Conservation (phyloP, 2,329 filamentous ascomycete genomes). For the Apiospora koreana region DNA sequence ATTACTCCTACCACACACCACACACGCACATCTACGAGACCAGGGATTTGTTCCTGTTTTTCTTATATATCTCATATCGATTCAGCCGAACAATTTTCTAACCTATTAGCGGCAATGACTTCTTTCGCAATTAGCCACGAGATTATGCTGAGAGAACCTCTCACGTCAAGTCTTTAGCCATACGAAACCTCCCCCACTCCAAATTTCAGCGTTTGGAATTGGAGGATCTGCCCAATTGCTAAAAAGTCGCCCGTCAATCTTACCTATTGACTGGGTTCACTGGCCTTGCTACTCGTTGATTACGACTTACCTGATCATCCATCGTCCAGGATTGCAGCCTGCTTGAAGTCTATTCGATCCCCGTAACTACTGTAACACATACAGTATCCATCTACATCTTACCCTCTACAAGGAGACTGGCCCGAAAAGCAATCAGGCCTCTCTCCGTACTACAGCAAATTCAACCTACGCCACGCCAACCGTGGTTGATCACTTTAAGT, state of each 20-base stretch:
- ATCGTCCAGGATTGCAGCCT: not conserved
- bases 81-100: not conserved
- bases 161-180: constrained; percentile 6
- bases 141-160: constrained; percentile 4
- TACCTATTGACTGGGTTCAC: not conserved
- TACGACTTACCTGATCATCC: not conserved
- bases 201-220: not conserved
- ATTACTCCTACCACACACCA: not conserved
- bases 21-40: not conserved
- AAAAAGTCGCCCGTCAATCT: not conserved
- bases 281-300: not conserved
- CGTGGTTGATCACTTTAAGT: not conserved
- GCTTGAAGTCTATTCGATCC: not conserved
- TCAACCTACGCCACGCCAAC: not conserved
- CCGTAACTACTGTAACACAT: not conserved
- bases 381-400: not conserved
- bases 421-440: not conserved
- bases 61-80: not conserved
- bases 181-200: constrained; percentile 1
- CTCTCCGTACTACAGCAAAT: not conserved
- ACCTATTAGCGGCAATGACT: constrained; percentile 5
- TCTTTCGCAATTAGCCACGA: not conserved
- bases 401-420: not conserved
- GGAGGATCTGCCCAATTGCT: not conserved
- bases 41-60: not conserved